Conservation (phyloP, 768 basidiomycete species). For the Mycena rosella region DNA sequence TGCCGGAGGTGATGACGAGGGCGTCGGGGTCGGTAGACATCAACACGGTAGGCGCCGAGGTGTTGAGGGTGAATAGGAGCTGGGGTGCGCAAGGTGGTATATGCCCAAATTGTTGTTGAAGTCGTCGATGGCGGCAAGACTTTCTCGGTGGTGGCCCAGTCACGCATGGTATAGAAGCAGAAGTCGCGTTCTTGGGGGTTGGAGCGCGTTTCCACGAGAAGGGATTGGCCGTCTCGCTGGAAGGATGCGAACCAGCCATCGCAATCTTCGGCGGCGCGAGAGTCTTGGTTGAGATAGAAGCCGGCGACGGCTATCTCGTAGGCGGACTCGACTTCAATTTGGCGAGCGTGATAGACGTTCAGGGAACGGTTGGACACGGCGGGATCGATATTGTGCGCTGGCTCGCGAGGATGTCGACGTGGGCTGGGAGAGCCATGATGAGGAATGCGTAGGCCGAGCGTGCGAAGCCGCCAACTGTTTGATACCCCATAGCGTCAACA, state of each 20-base stretch:
- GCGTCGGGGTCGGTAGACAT: too few relatives aligned
- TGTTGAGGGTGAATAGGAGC: constrained; percentile 7
- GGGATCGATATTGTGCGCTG: neutral
- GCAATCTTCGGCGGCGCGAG: too few relatives aligned
- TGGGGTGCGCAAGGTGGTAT: neutral
- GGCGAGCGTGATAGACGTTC: neutral
- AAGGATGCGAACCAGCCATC: neutral
- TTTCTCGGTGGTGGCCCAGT: neutral
- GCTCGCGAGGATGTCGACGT: neutral
- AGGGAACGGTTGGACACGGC: neutral
- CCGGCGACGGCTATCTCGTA: neutral
- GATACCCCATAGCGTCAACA: neutral
- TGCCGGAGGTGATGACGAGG: too few relatives aligned
- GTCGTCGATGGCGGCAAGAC: neutral
- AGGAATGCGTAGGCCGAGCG: neutral
- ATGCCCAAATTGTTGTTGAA: neutral
- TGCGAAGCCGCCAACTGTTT: neutral
- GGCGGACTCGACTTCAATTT: neutral
- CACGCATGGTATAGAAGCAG: neutral
- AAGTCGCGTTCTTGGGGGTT: neutral
- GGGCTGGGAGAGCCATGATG: neutral
- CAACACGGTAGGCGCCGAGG: neutral
- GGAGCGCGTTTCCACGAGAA: neutral
- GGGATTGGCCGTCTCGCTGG: neutral
- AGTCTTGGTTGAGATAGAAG: too few relatives aligned